These are phyloP conservation scores for Mycosphaerelloides madeirae DNA, from an alignment of 2,329 filamentous ascomycete genomes.

Conservation along the genomic window DNA sequence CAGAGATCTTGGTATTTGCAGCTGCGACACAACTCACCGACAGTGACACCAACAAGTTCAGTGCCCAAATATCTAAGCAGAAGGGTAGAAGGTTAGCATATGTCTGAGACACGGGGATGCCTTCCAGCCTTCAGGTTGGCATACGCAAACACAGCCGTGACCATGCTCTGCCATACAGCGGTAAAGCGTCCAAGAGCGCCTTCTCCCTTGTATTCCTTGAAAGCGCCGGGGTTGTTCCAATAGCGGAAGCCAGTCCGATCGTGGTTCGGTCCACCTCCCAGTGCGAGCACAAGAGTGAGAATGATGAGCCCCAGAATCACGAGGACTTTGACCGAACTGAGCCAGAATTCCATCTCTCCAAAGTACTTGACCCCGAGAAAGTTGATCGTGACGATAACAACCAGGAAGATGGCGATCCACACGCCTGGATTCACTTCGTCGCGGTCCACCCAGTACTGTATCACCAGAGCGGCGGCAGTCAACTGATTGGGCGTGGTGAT, in stretches of 20 bases:
- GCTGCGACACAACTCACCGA: slow-evolving; percentile 52
- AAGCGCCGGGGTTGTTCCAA: slow-evolving; percentile 43
- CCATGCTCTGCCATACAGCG: slow-evolving; percentile 49
- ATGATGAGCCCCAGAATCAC: slow-evolving; percentile 45
- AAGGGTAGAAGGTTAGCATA: too few relatives aligned
- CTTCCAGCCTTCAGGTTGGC: too few relatives aligned
- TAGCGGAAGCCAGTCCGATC: slow-evolving; percentile 40
- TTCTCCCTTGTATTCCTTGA: slow-evolving; percentile 36
- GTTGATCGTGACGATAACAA: slow-evolving; percentile 42
- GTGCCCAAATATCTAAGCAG: slow-evolving; percentile 72
- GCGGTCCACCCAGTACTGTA: slow-evolving; percentile 66
- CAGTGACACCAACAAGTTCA: slow-evolving; percentile 72
- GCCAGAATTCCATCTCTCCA: slow-evolving; percentile 48
- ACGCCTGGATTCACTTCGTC: slow-evolving; percentile 40
- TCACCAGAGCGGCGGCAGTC: slow-evolving; percentile 72
- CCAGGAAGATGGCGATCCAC: slow-evolving; percentile 61
- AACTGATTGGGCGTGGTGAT: slow-evolving; percentile 82
- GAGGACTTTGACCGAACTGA: slow-evolving; percentile 44
- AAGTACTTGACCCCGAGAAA: slow-evolving; percentile 59
- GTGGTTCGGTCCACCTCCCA: slow-evolving; percentile 26
- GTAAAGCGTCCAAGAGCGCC: slow-evolving; percentile 39
- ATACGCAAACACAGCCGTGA: slow-evolving; percentile 76
- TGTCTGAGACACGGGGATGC: too few relatives aligned
- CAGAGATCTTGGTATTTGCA: neutral
- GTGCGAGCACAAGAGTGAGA: slow-evolving; percentile 34